These are phyloP conservation scores for Phylloporus rhodoxanthus DNA, from an alignment of 768 basidiomycete species.

Conservation along the genomic window DNA sequence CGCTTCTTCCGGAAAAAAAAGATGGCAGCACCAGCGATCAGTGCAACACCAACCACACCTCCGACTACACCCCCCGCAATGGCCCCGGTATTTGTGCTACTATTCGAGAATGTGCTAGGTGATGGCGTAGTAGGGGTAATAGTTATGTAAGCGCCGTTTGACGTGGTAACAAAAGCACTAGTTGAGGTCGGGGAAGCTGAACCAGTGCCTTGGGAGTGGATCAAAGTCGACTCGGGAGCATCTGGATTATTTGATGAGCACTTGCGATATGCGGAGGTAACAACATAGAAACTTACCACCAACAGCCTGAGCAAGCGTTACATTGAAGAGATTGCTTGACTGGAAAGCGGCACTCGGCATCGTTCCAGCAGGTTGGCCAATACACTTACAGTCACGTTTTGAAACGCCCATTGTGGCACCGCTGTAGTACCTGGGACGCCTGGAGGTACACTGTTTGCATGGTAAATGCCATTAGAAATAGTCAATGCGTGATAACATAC, in stretches of 20 bases:
- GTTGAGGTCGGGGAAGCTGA: slow-evolving; percentile 8
- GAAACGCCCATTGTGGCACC: slow-evolving; percentile 60
- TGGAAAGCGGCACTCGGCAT: slow-evolving; percentile 14
- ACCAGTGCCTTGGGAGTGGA: slow-evolving; percentile 27
- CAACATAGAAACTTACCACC: slow-evolving; percentile 21
- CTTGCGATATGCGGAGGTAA: background rate
- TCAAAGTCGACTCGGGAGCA: slow-evolving; percentile 39
- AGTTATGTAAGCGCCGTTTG: slow-evolving; percentile 8
- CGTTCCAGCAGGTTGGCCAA: background rate
- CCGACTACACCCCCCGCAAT: slow-evolving; percentile 63
- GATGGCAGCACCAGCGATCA: slow-evolving; percentile 35
- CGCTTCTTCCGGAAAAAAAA: slow-evolving; percentile 35
- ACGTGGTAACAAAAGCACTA: background rate
- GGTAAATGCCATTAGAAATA: background rate
- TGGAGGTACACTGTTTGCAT: slow-evolving; percentile 36
- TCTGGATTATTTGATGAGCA: slow-evolving; percentile 21
- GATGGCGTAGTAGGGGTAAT: slow-evolving; percentile 7
- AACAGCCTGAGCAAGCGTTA: slow-evolving; percentile 31
- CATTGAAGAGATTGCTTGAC: slow-evolving; percentile 36
- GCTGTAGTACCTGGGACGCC: slow-evolving; percentile 42
- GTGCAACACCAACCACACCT: slow-evolving; percentile 50
- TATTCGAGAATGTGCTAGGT: slow-evolving; percentile 5
- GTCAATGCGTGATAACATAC: slow-evolving; percentile 8
- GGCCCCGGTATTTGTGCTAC: slow-evolving; percentile 39
- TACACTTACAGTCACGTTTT: slow-evolving; percentile 42